Percentiles rank a stretch among this genome's conserved stretches.
These are phyloP conservation scores for Monilinia vaccinii-corymbosi DNA, from an alignment of 2,329 filamentous ascomycete species.

Conservation along the genomic window DNA sequence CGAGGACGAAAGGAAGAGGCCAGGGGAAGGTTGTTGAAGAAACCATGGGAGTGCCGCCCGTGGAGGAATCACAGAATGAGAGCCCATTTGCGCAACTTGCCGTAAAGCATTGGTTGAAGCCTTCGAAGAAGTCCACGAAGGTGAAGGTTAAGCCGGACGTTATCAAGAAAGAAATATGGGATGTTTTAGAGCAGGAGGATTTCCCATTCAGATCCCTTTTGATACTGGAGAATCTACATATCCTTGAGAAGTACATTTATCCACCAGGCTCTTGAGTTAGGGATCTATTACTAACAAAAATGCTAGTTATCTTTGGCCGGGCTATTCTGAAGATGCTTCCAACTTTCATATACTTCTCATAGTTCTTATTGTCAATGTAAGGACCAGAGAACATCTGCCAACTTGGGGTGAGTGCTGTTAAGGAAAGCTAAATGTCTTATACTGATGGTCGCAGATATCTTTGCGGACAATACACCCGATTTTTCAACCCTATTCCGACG, in stretches of 20 bases:
- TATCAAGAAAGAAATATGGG: conserved; percentile 83
- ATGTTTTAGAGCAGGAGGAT: conserved; percentile 69
- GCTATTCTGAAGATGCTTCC: conserved; percentile 78
- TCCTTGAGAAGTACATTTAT: conserved; percentile 64
- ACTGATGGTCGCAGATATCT: conserved; percentile 48
- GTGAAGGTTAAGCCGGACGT: conserved; percentile 69
- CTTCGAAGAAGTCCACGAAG: conserved; percentile 50
- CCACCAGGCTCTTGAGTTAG: background rate
- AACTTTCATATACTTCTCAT: conserved; percentile 88
- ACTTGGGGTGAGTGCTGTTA: conserved; percentile 60
- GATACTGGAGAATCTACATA: conserved; percentile 80
- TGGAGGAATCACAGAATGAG: conserved; percentile 63
- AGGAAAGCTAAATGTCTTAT: background rate
- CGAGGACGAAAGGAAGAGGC: conserved; percentile 22
- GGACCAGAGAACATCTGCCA: conserved; percentile 75
- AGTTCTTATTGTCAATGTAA: conserved; percentile 77
- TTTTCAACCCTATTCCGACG: conserved; percentile 88
- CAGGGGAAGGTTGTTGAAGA: conserved; percentile 32
- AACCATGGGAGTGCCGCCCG: conserved; percentile 43
- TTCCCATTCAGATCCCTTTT: conserved; percentile 73
- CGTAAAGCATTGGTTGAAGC: conserved; percentile 73
- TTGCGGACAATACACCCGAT: conserved; percentile 65
- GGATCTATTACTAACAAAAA: conserved; percentile 19
- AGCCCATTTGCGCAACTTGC: conserved; percentile 69
- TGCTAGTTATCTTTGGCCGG: conserved; percentile 83